Percentiles rank a stretch among this genome's conserved stretches.
Evolutionary conservation across 2,329 filamentous ascomycete species (phyloP).

Genomic region (Purpureocillium lavendulum): DNA sequence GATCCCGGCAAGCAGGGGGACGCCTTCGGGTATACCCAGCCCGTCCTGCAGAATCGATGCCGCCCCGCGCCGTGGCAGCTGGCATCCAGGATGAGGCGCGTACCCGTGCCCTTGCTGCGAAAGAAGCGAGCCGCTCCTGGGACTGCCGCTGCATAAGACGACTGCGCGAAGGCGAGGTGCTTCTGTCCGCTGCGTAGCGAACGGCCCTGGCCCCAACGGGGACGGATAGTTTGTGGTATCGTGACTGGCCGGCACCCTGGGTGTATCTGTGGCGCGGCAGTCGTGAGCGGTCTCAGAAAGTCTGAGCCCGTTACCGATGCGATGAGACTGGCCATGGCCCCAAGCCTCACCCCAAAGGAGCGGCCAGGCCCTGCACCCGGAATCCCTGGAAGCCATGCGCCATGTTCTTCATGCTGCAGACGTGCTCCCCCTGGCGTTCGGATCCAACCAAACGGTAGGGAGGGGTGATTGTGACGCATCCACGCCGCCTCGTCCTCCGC

Average conservation of each 20-base stretch:
- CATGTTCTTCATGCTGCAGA: not conserved
- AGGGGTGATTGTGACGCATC: too few relatives aligned
- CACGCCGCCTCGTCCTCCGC: too few relatives aligned
- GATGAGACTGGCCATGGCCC: not conserved
- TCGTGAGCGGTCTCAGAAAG: slow-evolving; percentile 2
- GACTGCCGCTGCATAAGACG: too few relatives aligned
- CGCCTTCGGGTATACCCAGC: not conserved
- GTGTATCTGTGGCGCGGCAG: not conserved
- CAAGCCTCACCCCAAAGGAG: slow-evolving; percentile 2
- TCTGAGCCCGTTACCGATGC: slow-evolving; percentile 1
- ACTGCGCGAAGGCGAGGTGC: too few relatives aligned
- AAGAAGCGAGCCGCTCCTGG: too few relatives aligned
- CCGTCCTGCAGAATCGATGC: not conserved
- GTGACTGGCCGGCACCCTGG: not conserved
- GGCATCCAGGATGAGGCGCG: slow-evolving; percentile 1
- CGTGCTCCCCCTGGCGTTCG: too few relatives aligned
- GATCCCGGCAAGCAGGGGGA: too few relatives aligned
- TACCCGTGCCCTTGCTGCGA: not conserved
- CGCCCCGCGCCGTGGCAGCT: not conserved
- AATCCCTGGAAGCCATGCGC: slow-evolving; percentile 1
- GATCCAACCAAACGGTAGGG: too few relatives aligned
- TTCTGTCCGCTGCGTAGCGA: too few relatives aligned
- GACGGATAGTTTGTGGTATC: too few relatives aligned
- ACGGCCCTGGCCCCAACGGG: too few relatives aligned
- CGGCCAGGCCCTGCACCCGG: not conserved